Conservation (phyloP, 164 flowering plant species). For the Vitis cinerea region DNA sequence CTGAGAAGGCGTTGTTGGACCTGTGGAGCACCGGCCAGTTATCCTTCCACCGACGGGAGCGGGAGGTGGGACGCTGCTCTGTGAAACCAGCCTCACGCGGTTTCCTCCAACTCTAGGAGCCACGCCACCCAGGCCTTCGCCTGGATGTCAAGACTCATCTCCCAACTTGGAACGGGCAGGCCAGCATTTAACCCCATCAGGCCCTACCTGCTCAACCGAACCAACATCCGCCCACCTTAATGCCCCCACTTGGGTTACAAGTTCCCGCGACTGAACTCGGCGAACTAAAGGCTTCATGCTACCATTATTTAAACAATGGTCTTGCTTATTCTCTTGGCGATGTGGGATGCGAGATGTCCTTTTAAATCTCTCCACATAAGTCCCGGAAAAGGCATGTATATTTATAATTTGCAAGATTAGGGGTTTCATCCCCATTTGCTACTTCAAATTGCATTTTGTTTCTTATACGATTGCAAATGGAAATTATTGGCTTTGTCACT, state of each 20-base stretch:
- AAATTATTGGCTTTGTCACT: too few relatives aligned
- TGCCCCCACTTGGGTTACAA: slow-evolving; percentile 38
- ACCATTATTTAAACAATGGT: too few relatives aligned
- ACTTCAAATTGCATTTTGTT: too few relatives aligned
- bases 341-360: too few relatives aligned
- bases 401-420: too few relatives aligned
- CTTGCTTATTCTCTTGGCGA: too few relatives aligned
- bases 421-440: too few relatives aligned
- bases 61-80: slow-evolving; percentile 43
- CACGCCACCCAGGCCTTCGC: slow-evolving; percentile 25
- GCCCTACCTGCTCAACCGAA: not conserved
- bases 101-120: slow-evolving; percentile 29
- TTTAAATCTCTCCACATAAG: too few relatives aligned
- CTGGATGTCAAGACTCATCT: slow-evolving; percentile 12
- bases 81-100: slow-evolving; percentile 48
- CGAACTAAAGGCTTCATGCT: not conserved
- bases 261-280: slow-evolving; percentile 31
- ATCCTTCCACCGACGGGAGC: slow-evolving; percentile 45
- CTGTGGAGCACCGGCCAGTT: slow-evolving; percentile 3
- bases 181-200: not conserved
- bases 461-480: too few relatives aligned
- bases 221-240: slow-evolving; percentile 21
- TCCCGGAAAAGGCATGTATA: too few relatives aligned
- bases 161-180: slow-evolving; percentile 39
- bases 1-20: too few relatives aligned